Evolutionary conservation across 1,284 basidiomycete species (phyloP).

Genomic region (Chiua sp.): DNA sequence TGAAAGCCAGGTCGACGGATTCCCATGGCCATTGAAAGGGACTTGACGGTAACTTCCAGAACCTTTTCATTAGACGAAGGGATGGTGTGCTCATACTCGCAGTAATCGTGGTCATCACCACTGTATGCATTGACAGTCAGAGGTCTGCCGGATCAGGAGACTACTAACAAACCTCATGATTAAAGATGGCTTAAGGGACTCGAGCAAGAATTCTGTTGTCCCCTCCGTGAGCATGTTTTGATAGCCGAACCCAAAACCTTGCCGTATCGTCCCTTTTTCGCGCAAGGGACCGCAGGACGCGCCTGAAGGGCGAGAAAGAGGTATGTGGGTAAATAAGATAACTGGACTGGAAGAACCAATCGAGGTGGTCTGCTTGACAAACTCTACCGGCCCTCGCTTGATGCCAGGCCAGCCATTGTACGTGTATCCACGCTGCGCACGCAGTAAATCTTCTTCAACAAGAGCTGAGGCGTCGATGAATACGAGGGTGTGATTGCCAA

Average conservation of each 20-base stretch:
- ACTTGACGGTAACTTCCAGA: constrained; percentile 81
- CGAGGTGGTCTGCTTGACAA: constrained; percentile 64
- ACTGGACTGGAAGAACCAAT: constrained; percentile 48
- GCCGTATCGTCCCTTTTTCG: constrained; percentile 72
- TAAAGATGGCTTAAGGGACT: constrained; percentile 64
- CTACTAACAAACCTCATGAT: constrained; percentile 70
- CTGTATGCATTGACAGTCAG: constrained; percentile 47
- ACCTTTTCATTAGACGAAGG: constrained; percentile 39
- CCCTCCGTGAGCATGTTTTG: constrained; percentile 81
- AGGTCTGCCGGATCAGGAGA: not conserved
- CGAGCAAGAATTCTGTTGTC: constrained; percentile 73
- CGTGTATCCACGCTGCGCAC: constrained; percentile 54
- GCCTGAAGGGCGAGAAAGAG: constrained; percentile 73
- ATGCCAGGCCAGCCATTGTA: constrained; percentile 67
- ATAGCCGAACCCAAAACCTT: constrained; percentile 82
- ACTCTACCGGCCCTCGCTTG: constrained; percentile 70
- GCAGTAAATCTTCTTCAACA: constrained; percentile 77
- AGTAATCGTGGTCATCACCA: constrained; percentile 91
- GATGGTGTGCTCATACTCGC: constrained; percentile 69
- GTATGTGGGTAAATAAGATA: constrained; percentile 84
- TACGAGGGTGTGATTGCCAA: constrained; percentile 74
- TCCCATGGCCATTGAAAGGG: constrained; percentile 82
- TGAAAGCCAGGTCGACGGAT: constrained; percentile 85
- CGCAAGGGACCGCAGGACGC: constrained; percentile 78
- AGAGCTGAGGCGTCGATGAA: constrained; percentile 75